A percentile compares a stretch with the other conserved stretches of the same genome.
These are phyloP conservation scores for Berkeleyomyces basicola DNA, from an alignment of 2,329 filamentous ascomycete genomes.

Conservation along the genomic window DNA sequence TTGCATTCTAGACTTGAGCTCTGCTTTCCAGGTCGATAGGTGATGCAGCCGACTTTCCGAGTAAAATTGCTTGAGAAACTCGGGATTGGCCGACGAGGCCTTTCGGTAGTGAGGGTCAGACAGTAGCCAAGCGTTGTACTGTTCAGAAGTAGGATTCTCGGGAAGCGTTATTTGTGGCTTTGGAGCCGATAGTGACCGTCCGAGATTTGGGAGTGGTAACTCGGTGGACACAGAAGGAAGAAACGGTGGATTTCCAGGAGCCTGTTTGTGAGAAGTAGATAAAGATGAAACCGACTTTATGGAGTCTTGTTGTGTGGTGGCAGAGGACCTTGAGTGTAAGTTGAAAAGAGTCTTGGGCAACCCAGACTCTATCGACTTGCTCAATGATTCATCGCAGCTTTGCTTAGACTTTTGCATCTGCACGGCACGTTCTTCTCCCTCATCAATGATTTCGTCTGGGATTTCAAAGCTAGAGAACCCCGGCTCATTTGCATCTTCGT, in stretches of 20 bases:
- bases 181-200: background rate
- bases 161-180: conserved; percentile 13
- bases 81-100: conserved; percentile 79
- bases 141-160: conserved; percentile 71
- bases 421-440: background rate
- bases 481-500: conserved; percentile 9
- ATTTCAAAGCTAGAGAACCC: conserved; percentile 8
- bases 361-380: background rate
- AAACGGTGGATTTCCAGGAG: background rate
- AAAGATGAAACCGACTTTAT: background rate
- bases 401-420: background rate
- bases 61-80: conserved; percentile 89
- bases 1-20: conserved; percentile 79
- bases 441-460: conserved; percentile 4
- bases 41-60: conserved; percentile 90
- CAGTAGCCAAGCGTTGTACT: conserved; percentile 76
- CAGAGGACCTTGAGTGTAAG: background rate
- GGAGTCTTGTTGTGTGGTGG: background rate
- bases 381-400: background rate
- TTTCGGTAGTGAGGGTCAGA: conserved; percentile 74
- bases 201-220: background rate
- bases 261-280: background rate
- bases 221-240: background rate
- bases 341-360: background rate
- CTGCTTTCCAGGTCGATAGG: conserved; percentile 89